A percentile compares a stretch with the other conserved stretches of the same genome.
Conservation (phyloP, 1,139 yeast species). For the Saccharomyces uvarum region DNA sequence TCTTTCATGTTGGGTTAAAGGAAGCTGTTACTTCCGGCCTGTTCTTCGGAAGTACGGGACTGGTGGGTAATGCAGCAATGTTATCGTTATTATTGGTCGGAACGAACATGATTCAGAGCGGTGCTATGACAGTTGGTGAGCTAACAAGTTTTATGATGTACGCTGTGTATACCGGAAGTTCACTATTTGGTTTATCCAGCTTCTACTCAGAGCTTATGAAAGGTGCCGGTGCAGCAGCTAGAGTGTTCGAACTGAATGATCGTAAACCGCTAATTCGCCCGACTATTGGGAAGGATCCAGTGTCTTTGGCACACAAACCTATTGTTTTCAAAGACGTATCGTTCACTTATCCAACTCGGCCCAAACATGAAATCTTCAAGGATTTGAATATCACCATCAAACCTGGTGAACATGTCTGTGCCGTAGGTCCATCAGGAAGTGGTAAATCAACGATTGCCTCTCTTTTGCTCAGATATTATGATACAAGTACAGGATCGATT, state of each 20-base stretch:
- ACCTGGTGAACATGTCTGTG: conserved; percentile 74
- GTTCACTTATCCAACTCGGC: conserved; percentile 83
- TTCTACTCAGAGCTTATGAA: conserved; percentile 93
- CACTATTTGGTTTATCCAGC: conserved; percentile 84
- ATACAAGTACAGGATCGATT: conserved; percentile 53
- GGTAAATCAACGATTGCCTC: conserved; percentile 85
- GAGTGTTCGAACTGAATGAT: conserved; percentile 82
- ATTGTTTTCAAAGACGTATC: conserved; percentile 59
- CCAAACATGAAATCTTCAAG: conserved; percentile 61
- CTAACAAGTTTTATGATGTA: conserved; percentile 91
- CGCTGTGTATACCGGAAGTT: conserved; percentile 88
- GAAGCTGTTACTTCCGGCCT: conserved; percentile 77
- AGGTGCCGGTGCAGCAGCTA: conserved; percentile 93
- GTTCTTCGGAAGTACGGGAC: conserved; percentile 72
- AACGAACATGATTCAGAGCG: conserved; percentile 64
- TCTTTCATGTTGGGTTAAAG: conserved; percentile 65
- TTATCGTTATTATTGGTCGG: conserved; percentile 74
- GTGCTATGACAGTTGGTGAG: conserved; percentile 78
- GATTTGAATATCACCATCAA: conserved; percentile 53
- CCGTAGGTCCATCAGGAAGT: conserved; percentile 88
- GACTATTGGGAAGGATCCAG: conserved; percentile 39
- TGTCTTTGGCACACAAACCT: conserved; percentile 38
- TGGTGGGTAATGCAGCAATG: conserved; percentile 75
- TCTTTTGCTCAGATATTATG: conserved; percentile 62
- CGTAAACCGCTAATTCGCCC: conserved; percentile 66